phyloP scores from a whole-genome alignment of 108 stramenopile species.

The Discostella pseudostelligera region DNA sequence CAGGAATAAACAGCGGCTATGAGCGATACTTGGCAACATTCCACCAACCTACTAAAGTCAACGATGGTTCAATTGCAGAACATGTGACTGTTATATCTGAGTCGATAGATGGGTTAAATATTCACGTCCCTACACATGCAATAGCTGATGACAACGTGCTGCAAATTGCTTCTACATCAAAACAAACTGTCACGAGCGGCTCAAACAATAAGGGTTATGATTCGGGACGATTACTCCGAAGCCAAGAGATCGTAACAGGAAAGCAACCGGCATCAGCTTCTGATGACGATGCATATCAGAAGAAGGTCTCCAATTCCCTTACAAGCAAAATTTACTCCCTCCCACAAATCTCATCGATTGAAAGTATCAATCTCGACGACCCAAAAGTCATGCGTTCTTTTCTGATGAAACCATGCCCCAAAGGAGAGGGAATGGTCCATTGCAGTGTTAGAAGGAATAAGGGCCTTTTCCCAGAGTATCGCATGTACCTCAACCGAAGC shows the following conservation, averaged over 20 bases:
- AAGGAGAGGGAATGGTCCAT: conserved; percentile 67
- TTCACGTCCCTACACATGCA: neutral
- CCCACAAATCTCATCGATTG: conserved; percentile 28
- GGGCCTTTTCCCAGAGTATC: conserved; percentile 80
- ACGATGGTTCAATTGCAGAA: neutral
- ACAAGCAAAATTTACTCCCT: conserved; percentile 11
- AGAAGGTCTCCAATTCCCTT: conserved; percentile 12
- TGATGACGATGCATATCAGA: neutral
- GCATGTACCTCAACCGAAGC: conserved; percentile 59
- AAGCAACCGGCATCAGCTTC: neutral
- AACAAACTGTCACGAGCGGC: conserved; percentile 2
- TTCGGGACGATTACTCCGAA: conserved; percentile 24
- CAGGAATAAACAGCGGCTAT: conserved; percentile 12
- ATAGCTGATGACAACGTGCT: neutral
- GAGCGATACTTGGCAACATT: conserved; percentile 13
- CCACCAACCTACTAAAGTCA: neutral
- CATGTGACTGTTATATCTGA: neutral
- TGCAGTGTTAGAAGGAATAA: conserved; percentile 84
- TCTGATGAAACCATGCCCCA: conserved; percentile 70
- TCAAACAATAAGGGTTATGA: conserved; percentile 15
- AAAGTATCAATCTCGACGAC: conserved; percentile 42
- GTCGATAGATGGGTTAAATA: neutral
- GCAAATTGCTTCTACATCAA: neutral
- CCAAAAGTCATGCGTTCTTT: conserved; percentile 50
- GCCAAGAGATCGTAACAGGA: neutral